phyloP scores from a whole-genome alignment of 805 yeast species.

The Lachancea quebecensis region DNA sequence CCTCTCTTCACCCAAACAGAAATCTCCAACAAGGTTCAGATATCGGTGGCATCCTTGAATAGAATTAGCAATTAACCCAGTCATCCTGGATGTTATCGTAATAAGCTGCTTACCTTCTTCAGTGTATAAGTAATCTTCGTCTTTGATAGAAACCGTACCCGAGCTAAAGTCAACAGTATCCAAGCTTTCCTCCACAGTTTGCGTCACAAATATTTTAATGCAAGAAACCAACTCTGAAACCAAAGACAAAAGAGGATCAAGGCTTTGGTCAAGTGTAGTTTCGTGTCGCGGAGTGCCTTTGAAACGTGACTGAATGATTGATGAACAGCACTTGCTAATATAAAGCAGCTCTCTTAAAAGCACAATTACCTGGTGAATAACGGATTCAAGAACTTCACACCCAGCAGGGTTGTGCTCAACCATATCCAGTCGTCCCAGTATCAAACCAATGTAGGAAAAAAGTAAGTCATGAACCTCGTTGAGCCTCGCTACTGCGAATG shows the following conservation, averaged over 20 bases:
- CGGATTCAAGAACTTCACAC: constrained; percentile 56
- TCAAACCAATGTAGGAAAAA: constrained; percentile 54
- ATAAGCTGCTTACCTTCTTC: constrained; percentile 62
- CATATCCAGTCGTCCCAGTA: constrained; percentile 71
- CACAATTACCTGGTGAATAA: constrained; percentile 63
- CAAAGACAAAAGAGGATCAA: constrained; percentile 52
- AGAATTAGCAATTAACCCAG: constrained; percentile 45
- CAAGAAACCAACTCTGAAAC: constrained; percentile 61
- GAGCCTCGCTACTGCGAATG: constrained; percentile 55
- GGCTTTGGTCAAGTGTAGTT: constrained; percentile 33
- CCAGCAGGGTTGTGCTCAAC: constrained; percentile 69
- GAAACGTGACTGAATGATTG: constrained; percentile 26
- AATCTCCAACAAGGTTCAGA: constrained; percentile 57
- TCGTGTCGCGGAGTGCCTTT: constrained; percentile 26
- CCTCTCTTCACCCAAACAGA: constrained; percentile 50
- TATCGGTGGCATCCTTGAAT: constrained; percentile 45
- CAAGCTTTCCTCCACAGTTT: constrained; percentile 40
- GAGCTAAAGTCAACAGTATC: constrained; percentile 11
- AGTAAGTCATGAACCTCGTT: constrained; percentile 57
- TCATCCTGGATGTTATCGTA: constrained; percentile 52
- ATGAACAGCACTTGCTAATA: constrained; percentile 45
- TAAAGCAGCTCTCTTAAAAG: constrained; percentile 56
- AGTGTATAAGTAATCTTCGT: constrained; percentile 46
- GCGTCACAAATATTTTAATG: constrained; percentile 55
- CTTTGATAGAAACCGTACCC: constrained; percentile 18